Base-by-base conservation (phyloP, 768 basidiomycete genomes). In the Lactarius hengduanensis region DNA sequence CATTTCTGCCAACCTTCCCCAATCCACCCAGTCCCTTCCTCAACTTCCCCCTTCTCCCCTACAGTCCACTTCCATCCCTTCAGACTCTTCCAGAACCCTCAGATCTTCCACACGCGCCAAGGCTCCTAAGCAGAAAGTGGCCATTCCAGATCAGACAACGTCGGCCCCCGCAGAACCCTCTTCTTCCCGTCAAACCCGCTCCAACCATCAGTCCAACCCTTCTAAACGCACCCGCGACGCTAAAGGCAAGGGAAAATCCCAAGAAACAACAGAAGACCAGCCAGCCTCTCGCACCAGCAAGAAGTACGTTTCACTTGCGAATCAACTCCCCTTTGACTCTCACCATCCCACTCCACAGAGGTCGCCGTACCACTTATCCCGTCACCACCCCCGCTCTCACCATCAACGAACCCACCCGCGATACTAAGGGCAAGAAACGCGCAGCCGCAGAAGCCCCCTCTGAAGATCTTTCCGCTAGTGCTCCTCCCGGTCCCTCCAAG, bases 401-500 rank as follows among this genome's bases (percentile, higher is more conserved):
- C 64, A 93, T 92, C 77, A 88, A 87, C 86, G 92, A 94, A 82
- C 85, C 88, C 58, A 71, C 79, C 3, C 83, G 82, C 73, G 91
- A 93, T 78, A 77, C 78, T 70, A 96, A 96, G 78, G 95, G 94
- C 65, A 97, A 97, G 86, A 96, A 96, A 80, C 90, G 92, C 72
- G 94, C 92, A 45, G 85, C 82, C 38, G 88, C 89, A 57, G 90
- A 93, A 78, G 77, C 80, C 40, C 78, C 77, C 70, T 85, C 86
- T 54, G 89, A 90, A 77, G 86, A 89, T 75, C 90, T 74, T 58
- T 76, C 80, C 71, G 79, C 80, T 56, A 69, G 77, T 54, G 71
- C 79, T 66, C 65, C 71, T 36, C 73, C 78, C 30, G 79, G 84
- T 34, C 81, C 87, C 61, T 80, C 80, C 64, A 91, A 92, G 78